Conservation (phyloP, 495 filamentous ascomycete species). For the Clohesyomyces aquaticus region DNA sequence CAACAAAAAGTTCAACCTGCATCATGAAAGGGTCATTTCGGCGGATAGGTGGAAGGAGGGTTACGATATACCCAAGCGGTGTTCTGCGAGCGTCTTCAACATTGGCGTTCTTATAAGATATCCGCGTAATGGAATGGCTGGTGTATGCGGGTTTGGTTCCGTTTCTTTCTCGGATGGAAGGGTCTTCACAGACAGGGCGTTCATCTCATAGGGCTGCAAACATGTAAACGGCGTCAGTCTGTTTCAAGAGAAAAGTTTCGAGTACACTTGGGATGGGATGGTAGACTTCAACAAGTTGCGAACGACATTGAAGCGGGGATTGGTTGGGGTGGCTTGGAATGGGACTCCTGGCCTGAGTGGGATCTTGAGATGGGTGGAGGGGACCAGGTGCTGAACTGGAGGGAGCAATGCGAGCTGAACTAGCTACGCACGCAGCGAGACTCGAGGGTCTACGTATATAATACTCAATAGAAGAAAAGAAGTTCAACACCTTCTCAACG, state of each 20-base stretch:
- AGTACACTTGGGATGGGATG: too few species aligned
- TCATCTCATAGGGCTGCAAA: too few species aligned
- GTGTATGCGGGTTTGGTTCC: neutral
- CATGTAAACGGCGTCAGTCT: too few species aligned
- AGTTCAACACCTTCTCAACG: constrained; percentile 36
- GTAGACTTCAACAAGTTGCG: constrained; percentile 27
- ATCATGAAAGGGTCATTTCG: constrained; percentile 37
- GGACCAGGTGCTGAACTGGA: neutral
- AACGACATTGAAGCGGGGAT: too few species aligned
- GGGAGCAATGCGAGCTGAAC: neutral
- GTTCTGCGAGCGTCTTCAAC: constrained; percentile 56
- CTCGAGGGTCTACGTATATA: too few species aligned
- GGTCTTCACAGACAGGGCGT: too few species aligned
- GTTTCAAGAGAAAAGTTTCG: constrained; percentile 19
- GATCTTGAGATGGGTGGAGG: too few species aligned
- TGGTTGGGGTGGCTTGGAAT: too few species aligned
- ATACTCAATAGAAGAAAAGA: constrained; percentile 22
- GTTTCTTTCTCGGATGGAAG: constrained; percentile 7
- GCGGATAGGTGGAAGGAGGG: too few species aligned
- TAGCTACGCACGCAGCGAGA: too few species aligned
- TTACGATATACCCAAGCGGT: neutral
- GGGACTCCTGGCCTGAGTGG: too few species aligned
- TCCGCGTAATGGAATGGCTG: too few species aligned
- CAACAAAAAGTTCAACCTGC: constrained; percentile 55
- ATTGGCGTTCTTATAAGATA: constrained; percentile 54